Evolutionary conservation across 495 filamentous ascomycete genomes (phyloP).

Genomic region (Letharia lupina): DNA sequence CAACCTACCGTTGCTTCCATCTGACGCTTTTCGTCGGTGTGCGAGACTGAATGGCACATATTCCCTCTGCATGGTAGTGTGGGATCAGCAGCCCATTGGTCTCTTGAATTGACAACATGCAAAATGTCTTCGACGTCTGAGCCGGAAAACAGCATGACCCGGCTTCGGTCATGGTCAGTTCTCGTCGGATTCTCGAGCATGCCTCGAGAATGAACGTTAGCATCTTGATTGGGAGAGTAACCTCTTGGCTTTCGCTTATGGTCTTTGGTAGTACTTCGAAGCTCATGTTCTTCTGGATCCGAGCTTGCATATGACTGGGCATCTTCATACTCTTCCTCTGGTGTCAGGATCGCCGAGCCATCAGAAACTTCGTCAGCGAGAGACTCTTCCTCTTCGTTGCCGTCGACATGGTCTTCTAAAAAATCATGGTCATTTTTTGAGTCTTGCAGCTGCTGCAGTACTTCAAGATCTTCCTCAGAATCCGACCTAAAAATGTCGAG

Average conservation of each 20-base stretch:
- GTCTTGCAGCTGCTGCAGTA: constrained; percentile 10
- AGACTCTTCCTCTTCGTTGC: constrained; percentile 17
- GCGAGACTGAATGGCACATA: constrained; percentile 37
- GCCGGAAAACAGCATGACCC: constrained; percentile 28
- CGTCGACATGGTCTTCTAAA: constrained; percentile 7
- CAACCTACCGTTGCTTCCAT: constrained; percentile 42
- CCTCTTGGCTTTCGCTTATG: constrained; percentile 1
- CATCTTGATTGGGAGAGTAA: background rate
- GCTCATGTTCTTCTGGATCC: constrained; percentile 1
- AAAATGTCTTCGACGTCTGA: constrained; percentile 41
- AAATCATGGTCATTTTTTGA: constrained; percentile 12
- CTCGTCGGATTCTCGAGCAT: constrained; percentile 11
- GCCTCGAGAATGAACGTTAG: constrained; percentile 18
- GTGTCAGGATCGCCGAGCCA: constrained; percentile 25
- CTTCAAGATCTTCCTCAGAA: constrained; percentile 21
- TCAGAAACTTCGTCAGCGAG: constrained; percentile 23
- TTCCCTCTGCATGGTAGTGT: constrained; percentile 41
- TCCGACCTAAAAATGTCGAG: constrained; percentile 22
- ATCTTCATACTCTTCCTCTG: constrained; percentile 24
- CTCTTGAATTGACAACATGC: constrained; percentile 38
- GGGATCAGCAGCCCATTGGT: constrained; percentile 41
- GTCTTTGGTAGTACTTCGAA: background rate
- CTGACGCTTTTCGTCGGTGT: constrained; percentile 34
- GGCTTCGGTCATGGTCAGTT: constrained; percentile 2
- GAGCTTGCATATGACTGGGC: constrained; percentile 20